phyloP scores from a whole-genome alignment of 176 grass and related monocot species.

The Puya raimondii region DNA sequence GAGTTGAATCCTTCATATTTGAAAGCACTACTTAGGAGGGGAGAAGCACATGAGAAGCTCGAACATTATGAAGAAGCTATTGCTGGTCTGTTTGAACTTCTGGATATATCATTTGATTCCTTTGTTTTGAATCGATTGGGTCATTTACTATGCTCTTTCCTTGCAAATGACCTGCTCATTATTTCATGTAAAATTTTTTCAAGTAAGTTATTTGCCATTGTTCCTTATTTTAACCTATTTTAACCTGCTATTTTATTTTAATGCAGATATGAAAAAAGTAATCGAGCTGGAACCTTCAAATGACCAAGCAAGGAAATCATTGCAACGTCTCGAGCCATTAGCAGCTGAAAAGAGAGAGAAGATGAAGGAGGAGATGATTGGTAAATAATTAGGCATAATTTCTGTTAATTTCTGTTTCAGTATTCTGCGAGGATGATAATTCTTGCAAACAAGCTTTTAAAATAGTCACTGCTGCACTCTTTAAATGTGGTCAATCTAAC shows the following conservation, averaged over 20 bases:
- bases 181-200: background rate
- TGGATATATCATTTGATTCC: background rate
- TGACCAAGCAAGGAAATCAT: slow-evolving; percentile 63
- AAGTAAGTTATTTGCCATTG: too few species aligned
- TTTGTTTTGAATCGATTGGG: background rate
- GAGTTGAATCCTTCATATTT: slow-evolving; percentile 84
- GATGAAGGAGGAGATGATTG: slow-evolving; percentile 98
- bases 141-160: background rate
- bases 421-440: background rate
- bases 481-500: background rate
- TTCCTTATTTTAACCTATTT: too few species aligned
- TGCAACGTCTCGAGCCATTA: slow-evolving; percentile 64
- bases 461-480: background rate
- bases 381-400: slow-evolving; percentile 31
- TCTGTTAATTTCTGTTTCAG: background rate
- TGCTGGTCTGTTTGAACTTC: slow-evolving; percentile 45
- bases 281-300: slow-evolving; percentile 69
- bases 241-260: too few species aligned
- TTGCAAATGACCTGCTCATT: background rate
- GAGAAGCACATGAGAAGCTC: slow-evolving; percentile 87
- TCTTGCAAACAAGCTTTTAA: background rate
- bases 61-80: slow-evolving; percentile 96
- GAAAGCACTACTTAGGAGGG: slow-evolving; percentile 84
- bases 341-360: slow-evolving; percentile 93
- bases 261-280: slow-evolving; percentile 84